Base-by-base conservation (phyloP, 1,139 yeast genomes). In the Candida buenavistaensis region DNA sequence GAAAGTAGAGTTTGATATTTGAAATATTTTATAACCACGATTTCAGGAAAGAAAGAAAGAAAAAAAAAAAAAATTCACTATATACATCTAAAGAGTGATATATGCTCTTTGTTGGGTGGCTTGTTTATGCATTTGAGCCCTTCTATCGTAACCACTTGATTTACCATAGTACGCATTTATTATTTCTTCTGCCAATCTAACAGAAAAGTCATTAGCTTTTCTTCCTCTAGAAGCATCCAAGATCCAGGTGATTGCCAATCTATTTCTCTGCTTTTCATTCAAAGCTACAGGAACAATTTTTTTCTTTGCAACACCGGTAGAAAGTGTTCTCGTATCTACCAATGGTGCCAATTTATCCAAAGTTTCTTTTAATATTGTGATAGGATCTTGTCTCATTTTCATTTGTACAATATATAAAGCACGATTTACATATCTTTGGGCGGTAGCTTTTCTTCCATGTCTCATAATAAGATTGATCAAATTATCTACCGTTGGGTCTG, bases 211-310 rank as follows among this genome's bases (percentile, higher is more conserved):
- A 41, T 80, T 78, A 14, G 92, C 80, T 36, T 80, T 82, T 59
- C 95, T 82, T 56, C 82, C 82, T 38, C 78, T 73, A 19, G 95
- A 78, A 14, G 95, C 89, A 40, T 88, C 96, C 39, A 89, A 64
- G 33, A 92, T 83, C 97, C 97, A 92, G 43, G 70, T 63, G 70
- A 94, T 85, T 3, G 97, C 96, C 52, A 76, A 79, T 61, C 96
- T 78, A 48, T 80, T 68, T 59, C 97, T 77, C 62, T 89, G 96
- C 61, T 88, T 82, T 54, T 79, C 79, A 35, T 77, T 80, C 54
- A 90, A 69, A 9, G 97, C 96, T 30, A 77, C 80, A 3, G 98
- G 98, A 30, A 88, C 83, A 32, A 81, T 74, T 40, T 70, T 77
- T 42, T 83, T 83, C 54, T 90, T 86, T 26, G 97, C 96, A 41